Conservation (phyloP, 495 filamentous ascomycete genomes). For the Trichoderma orchidacearum region DNA sequence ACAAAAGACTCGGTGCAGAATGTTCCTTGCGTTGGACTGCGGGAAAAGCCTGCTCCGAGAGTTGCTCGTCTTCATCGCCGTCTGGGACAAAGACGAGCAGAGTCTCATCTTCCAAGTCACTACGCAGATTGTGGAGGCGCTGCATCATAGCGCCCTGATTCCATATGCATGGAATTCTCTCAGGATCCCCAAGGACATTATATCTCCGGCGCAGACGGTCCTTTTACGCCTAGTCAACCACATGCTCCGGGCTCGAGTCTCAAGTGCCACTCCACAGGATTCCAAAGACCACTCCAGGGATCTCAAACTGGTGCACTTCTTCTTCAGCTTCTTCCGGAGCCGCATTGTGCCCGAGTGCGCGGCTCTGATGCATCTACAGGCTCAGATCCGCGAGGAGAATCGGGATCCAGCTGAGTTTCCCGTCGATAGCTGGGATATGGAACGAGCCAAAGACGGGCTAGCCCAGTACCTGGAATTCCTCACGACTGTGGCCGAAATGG, state of each 20-base stretch:
- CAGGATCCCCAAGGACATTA: slow-evolving; percentile 84
- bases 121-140: slow-evolving; percentile 85
- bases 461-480: slow-evolving; percentile 91
- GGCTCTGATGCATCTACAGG: slow-evolving; percentile 83
- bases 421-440: slow-evolving; percentile 93
- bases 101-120: slow-evolving; percentile 91
- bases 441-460: slow-evolving; percentile 69
- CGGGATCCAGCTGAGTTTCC: slow-evolving; percentile 63
- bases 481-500: slow-evolving; percentile 70
- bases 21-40: slow-evolving; percentile 72
- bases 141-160: slow-evolving; percentile 74
- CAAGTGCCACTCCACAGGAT: slow-evolving; percentile 40
- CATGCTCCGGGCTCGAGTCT: slow-evolving; percentile 61
- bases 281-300: slow-evolving; percentile 34
- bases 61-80: slow-evolving; percentile 87
- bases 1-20: slow-evolving; percentile 74
- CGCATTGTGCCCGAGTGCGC: slow-evolving; percentile 86
- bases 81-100: slow-evolving; percentile 86
- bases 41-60: slow-evolving; percentile 80
- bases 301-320: slow-evolving; percentile 61
- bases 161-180: slow-evolving; percentile 85
- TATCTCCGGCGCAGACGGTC: slow-evolving; percentile 85
- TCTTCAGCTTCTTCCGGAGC: slow-evolving; percentile 83
- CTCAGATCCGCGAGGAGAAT: slow-evolving; percentile 52
- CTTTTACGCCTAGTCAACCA: slow-evolving; percentile 79